Base-by-base conservation (phyloP, 345 rosid species). In the Eucalyptus pumila region DNA sequence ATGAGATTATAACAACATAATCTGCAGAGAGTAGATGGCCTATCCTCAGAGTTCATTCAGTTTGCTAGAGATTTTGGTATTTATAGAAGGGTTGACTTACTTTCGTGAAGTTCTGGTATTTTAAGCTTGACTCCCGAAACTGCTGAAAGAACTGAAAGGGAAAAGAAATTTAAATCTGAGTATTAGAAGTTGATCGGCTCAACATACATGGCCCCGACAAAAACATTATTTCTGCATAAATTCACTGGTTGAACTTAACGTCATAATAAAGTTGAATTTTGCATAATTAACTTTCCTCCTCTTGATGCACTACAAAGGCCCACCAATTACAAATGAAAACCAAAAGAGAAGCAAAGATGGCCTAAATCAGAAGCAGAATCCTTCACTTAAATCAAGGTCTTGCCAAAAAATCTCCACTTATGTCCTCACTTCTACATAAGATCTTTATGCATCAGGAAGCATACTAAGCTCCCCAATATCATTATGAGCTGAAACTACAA, bases 101-200 rank as follows among this genome's bases (percentile, higher is more conserved):
- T 93, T 90, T 96, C 96, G 54, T 95, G 96, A 60, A 96, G 96
- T n/a, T 90, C 89, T 6, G 91, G 88, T 60, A 95, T 86, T 93
- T 95, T 96, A 86, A 95, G 93, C 89, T 93, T 90, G 76, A 95
- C 94, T 19, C 97, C 98, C 37, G 96, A 95, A 90, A 96, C 98
- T 80, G 98, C 98, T 88, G 97, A 95, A 88, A 94, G 96, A 91
- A 96, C 98, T 96, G 94, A 90, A 91, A 80, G 60, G 85, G 58
- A 88, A 89, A 89, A 72, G 14, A 72, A 9, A 72, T 19, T 72
- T 72, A 72, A 72, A 72, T 72, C 44, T 72, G 44, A 72, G 81
- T 34, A 9, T 72, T 72, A 5, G 26, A 37, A 34, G 81, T 34
- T 0, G 26, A 34, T 72, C 26, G 6, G 8, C 14, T 34, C 81